Base-by-base conservation (phyloP, 2,329 filamentous ascomycete genomes). In the Thielaviopsis cerberus region DNA sequence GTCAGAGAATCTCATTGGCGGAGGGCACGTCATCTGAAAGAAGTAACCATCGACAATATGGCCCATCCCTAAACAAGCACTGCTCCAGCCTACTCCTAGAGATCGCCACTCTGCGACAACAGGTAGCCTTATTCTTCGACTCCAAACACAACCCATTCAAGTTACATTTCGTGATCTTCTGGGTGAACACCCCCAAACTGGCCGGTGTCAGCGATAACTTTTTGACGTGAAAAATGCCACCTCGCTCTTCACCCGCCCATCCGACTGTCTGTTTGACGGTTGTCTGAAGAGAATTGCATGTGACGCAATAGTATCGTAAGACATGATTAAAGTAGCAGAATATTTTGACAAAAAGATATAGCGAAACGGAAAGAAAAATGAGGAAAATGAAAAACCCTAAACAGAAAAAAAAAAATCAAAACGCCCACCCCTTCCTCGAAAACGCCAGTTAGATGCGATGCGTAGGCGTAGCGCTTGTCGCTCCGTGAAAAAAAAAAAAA, bases 401-500 rank as follows among this genome's bases (percentile, higher is more conserved):
- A 4, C 4, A 41, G 11, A 22, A n/a, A 25, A 54, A 15, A 34
- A 20, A 48, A n/a, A 41, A 41, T 41, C 17, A 37, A 11, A 37
- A 54, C 52, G 52, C 52, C 52, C 34, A 34, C 34, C 34, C 52
- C 52, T 23, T 54, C 52, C n/a, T 22, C n/a, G 34, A 48, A 54
- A 54, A 54, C 52, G 52, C 52, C 52, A 34, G 26, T 30, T 34
- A 34, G 22, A 54, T 54, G 52, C 26, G 34, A 54, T 54, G 52
- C 52, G 52, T 37, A 13, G 34, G 26, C 52, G 20, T 54, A 54
- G 22, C 23, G 52, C 52, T 48, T 20, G 20, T 48, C 41, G 41
- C 41, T 48, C 41, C 22, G 20, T 48, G 41, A 48, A 48, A n/a
- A 48, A 48, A 48, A 22, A n/a, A 48, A 48, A 48, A 48, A 10